Percentiles rank a stretch among this genome's conserved stretches.
These are phyloP conservation scores for Gleditsia sinensis DNA, from an alignment of 306 rosid species.

Conservation along the genomic window DNA sequence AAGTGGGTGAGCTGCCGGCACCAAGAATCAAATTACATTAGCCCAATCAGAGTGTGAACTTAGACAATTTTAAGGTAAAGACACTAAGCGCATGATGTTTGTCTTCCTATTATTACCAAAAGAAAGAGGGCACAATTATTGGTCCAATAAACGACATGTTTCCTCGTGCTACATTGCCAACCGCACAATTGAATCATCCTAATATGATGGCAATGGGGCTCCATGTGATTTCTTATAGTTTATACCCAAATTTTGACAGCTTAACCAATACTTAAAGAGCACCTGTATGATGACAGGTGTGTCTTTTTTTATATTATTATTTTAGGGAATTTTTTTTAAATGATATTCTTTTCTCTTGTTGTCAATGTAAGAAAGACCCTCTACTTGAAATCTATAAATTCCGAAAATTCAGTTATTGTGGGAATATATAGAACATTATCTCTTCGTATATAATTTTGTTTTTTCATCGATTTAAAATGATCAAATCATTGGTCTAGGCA, in stretches of 20 bases:
- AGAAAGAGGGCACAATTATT: constrained; percentile 37
- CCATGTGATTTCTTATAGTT: constrained; percentile 50
- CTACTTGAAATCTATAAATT: background rate
- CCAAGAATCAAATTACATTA: constrained; percentile 32
- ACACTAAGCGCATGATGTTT: constrained; percentile 32
- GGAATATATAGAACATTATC: constrained; percentile 15
- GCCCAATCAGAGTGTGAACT: constrained; percentile 33
- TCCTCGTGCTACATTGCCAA: constrained; percentile 42
- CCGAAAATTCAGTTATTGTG: background rate
- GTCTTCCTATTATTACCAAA: constrained; percentile 41
- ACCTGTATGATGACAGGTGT: constrained; percentile 35
- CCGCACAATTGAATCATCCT: constrained; percentile 40
- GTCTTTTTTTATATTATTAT: constrained; percentile 5
- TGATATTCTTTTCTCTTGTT: background rate
- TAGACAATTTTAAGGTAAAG: constrained; percentile 8
- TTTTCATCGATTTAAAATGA: background rate
- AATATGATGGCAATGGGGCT: constrained; percentile 25
- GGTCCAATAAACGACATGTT: constrained; percentile 42
- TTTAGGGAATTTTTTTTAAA: no score
- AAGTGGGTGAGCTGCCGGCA: constrained; percentile 41
- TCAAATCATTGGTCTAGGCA: no score
- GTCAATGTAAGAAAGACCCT: constrained; percentile 4
- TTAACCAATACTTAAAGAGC: background rate
- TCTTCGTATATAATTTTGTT: background rate
- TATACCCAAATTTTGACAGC: constrained; percentile 20